Evolutionary conservation across 192 early-diverging fungal genomes (phyloP).

Genomic region (Coemansia sp.): DNA sequence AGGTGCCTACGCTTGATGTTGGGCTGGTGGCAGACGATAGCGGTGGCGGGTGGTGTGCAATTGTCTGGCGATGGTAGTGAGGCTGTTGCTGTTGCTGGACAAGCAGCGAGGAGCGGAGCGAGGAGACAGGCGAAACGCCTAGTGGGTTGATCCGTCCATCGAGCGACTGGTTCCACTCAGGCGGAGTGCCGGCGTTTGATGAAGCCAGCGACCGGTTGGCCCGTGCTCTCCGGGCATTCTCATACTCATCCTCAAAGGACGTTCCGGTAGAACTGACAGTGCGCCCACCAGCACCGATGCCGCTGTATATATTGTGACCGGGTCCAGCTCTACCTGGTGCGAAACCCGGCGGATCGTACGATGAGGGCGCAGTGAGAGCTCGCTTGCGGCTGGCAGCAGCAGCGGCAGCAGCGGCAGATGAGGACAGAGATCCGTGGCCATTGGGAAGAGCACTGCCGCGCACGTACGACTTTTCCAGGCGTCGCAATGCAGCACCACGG

Average conservation of each 20-base stretch:
- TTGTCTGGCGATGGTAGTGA: neutral
- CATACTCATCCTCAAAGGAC: constrained; percentile 30
- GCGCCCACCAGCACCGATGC: constrained; percentile 12
- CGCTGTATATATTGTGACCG: neutral
- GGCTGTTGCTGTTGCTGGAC: constrained; percentile 12
- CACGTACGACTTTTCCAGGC: constrained; percentile 35
- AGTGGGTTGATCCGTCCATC: constrained; percentile 21
- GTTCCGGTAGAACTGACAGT: constrained; percentile 13
- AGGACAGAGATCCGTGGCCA: neutral
- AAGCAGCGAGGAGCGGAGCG: constrained; percentile 49
- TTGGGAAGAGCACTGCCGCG: constrained; percentile 4
- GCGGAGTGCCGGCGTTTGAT: constrained; percentile 15
- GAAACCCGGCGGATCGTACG: constrained; percentile 28
- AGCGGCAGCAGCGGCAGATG: constrained; percentile 1
- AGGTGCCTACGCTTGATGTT: neutral
- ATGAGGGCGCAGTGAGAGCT: constrained; percentile 54
- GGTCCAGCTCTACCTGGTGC: neutral
- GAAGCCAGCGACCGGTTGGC: constrained; percentile 4
- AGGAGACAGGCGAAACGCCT: constrained; percentile 49
- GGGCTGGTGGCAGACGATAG: constrained; percentile 7
- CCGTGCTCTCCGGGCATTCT: neutral
- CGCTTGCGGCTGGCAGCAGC: constrained; percentile 39
- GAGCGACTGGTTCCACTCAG: constrained; percentile 29
- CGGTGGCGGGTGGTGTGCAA: neutral
- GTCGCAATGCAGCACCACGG: constrained; percentile 41